phyloP scores from a whole-genome alignment of 352 stramenopile genomes.

The Phytophthora kernoviae region DNA sequence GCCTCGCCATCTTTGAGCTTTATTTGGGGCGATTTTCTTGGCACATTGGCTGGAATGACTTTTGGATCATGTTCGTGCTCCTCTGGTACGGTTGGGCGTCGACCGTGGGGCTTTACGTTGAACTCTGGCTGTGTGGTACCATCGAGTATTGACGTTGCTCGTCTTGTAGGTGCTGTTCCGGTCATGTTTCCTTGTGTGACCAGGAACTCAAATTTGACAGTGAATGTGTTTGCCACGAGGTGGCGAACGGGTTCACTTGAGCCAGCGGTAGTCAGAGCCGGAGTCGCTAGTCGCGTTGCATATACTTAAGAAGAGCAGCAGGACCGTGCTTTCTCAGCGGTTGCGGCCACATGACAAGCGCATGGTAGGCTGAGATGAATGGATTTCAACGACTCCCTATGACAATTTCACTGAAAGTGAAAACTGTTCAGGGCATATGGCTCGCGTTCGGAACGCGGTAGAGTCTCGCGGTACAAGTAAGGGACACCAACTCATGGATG shows the following conservation, averaged over 20 bases:
- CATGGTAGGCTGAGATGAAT: constrained; percentile 9
- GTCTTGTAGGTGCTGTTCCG: constrained; percentile 5
- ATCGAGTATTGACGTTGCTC: constrained; percentile 21
- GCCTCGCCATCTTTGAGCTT: constrained; percentile 35
- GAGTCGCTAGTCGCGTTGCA: constrained; percentile 26
- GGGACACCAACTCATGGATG: not conserved
- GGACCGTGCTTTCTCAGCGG: constrained; percentile 20
- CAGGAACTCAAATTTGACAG: constrained; percentile 18
- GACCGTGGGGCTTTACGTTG: constrained; percentile 5
- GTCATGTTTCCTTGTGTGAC: constrained; percentile 1
- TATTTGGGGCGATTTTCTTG: constrained; percentile 9
- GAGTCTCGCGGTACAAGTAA: constrained; percentile 24
- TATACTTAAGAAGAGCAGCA: constrained; percentile 22
- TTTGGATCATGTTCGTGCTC: constrained; percentile 16
- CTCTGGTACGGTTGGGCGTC: constrained; percentile 18
- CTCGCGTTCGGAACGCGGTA: constrained; percentile 13
- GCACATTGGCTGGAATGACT: not conserved
- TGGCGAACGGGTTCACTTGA: constrained; percentile 3
- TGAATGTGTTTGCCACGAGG: constrained; percentile 15
- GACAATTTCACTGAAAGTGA: not conserved
- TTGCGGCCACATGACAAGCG: constrained; percentile 28
- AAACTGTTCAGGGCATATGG: not conserved
- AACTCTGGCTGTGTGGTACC: not conserved
- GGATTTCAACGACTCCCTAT: constrained; percentile 11
- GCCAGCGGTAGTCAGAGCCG: constrained; percentile 21